Conservation (phyloP, 2,329 filamentous ascomycete species). For the Aspergillus sp. region DNA sequence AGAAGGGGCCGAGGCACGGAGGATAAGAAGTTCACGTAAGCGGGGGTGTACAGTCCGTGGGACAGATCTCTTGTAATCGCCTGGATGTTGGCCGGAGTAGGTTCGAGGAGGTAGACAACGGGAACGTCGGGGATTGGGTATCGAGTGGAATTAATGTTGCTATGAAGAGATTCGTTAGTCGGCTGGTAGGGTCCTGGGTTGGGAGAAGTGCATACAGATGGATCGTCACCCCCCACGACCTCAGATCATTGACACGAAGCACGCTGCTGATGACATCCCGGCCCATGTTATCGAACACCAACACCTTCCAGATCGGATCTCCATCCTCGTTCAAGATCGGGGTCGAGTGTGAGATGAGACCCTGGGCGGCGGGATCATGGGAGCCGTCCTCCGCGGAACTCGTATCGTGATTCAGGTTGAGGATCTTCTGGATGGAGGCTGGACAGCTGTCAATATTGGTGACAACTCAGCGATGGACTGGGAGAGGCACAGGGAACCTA, state of each 20-base stretch:
- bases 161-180: conserved; percentile 35
- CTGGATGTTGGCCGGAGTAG: conserved; percentile 75
- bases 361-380: conserved; percentile 63
- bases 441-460: conserved; percentile 6
- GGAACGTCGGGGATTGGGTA: conserved; percentile 95
- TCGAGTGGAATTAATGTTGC: conserved; percentile 76
- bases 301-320: conserved; percentile 94
- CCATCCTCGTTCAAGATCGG: conserved; percentile 82
- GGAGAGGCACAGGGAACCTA: conserved; percentile 40
- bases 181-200: conserved; percentile 15
- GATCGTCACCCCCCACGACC: conserved; percentile 93
- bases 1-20: conserved; percentile 86
- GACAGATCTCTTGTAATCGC: conserved; percentile 82
- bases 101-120: conserved; percentile 94
- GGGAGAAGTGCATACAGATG: conserved; percentile 65
- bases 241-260: conserved; percentile 85
- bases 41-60: conserved; percentile 84
- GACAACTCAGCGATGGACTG: background rate
- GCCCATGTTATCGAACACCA: conserved; percentile 90
- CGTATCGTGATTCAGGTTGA: conserved; percentile 82
- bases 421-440: conserved; percentile 92
- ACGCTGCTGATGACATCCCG: conserved; percentile 97
- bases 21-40: conserved; percentile 95
- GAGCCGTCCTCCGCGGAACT: conserved; percentile 55
- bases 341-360: conserved; percentile 58